Base-by-base conservation (phyloP, 306 rosid species). In the Rosa lucieae region DNA sequence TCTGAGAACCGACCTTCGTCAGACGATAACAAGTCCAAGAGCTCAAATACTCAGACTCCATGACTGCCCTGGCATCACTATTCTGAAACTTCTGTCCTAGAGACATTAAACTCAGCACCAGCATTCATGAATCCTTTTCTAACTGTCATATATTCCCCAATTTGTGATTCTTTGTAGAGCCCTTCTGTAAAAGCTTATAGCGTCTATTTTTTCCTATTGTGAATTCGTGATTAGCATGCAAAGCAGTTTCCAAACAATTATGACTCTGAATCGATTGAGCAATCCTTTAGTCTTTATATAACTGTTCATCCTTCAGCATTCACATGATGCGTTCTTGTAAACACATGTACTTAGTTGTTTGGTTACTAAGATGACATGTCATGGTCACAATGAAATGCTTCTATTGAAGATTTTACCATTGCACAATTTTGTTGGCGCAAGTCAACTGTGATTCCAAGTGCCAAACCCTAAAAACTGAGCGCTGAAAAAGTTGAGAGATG, bases 1-100 rank as follows among this genome's bases (percentile, higher is more conserved):
- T 85, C 85, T 43, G 87, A 85, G 62, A 84, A 85, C 79, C 73
- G 84, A 49, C 67, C 87, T 62, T 84, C 90, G 46, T 83, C 90
- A 46, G 86, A 76, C 5, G 89, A 82, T 39, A 79, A 80, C 82
- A 90, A 69, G 77, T 70, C 83, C 83, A 86, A 78, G 48, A 84
- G 73, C 67, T 66, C 80, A 59, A 77, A 35, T 32, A 48, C 76
- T 82, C 79, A 52, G 77, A 82, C 82, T 72, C 83, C 82, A 77
- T 83, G 76, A 80, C 39, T 44, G 17, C 2, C 51, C 59, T n/a
- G 44, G 44, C n/a, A 32, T 32, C 44, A 32, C 15, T 32, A 6
- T 14, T 35, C 43, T 63, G 69, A 63, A 32, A 32, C 69, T 63
- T 32, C 21, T 32, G n/a, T 32, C 69, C 69, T 65, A 39, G n/a